Evolutionary conservation across 2,329 filamentous ascomycete species (phyloP), one percentile per base, ranked within the genome.

Genomic region (Alternaria sp.): DNA sequence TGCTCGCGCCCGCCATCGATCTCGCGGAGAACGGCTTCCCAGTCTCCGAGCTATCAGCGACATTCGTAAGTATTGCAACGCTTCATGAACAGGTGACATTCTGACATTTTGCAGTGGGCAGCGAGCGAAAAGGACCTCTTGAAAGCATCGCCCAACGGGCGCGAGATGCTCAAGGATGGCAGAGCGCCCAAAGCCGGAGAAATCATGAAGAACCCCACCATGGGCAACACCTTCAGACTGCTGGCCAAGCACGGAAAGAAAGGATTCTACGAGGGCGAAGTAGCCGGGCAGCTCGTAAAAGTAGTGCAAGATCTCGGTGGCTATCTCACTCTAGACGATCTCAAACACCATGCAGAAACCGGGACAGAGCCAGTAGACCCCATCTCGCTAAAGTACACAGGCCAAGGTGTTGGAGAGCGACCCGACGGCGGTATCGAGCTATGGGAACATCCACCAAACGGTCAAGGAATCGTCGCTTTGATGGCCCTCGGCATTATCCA

Each of bases 381-480:
- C 15, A 96, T 98, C 69, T 94, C 91, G 0, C 85, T 97, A 53
- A 89, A 90, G 63, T 95, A 94, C 80, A 86, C 83, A 0, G 90
- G 91, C 9, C 91, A 93, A 72, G 83, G 84, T 17, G 83, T 89
- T 21, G 83, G 77, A 2, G 80, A 85, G 56, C 81, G 77, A 0
- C 84, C 85, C 43, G 72, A 78, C 23, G 82, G 85, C 12, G 89
- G 89, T 10, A 86, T 97, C 45, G 90, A 97, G 75, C 83, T 99
- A 1, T 98, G 95, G 95, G 96, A 99, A 76, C 95, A 98, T 77
- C 94, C 95, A 36, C 96, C 96, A 9, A 98, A 98, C 73, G 94
- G 96, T 0, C 96, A 98, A 81, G 96, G 96, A 2, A 94, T 98
- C 67, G 92, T 98, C 3, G 96, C 96, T 0, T 83, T 98, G 30